Base-by-base conservation (phyloP, 208 protist species). In the Leishmania guyanensis region DNA sequence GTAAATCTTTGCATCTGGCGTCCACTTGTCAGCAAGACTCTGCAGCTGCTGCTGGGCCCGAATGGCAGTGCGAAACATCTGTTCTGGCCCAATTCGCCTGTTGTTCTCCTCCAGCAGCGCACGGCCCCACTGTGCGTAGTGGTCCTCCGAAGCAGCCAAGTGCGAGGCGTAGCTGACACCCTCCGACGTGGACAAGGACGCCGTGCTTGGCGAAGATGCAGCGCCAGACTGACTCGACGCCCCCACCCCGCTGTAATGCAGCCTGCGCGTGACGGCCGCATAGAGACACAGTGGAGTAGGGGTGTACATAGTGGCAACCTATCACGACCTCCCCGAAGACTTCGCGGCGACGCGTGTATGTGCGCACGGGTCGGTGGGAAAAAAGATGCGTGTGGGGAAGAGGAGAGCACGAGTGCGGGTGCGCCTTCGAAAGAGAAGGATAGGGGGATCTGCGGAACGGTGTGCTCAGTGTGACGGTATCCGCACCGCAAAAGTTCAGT, bases 1-100 rank as follows among this genome's bases (percentile, higher is more conserved):
- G 87, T 94, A 97, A 58, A 97, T 94, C 83, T 97, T 97, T 26
- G 94, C 94, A 75, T 97, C 94, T 8, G 94, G 93, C 3, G 92
- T 97, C 93, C 94, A 97, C 82, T 95, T 95, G 73, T 96, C 92
- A 0, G 94, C 94, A 26, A 97, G 86, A 4, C 85, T 85, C 71
- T 97, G 94, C 48, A 97, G 79, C 64, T 97, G 94, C 85, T 96
- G 89, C 71, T 95, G 91, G 0, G 93, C 94, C 36, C 75, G 84
- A 69, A 95, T 95, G 22, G 91, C 94, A 0, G 92, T 96, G 74
- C 84, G 87, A 77, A 97, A 97, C 92, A 96, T 97, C 36, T 96
- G 91, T 81, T 94, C 92, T 12, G 92, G 93, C 0, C 93, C 93
- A 64, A 96, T 88, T 62, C 94, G 93, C 62, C 91, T 92, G 69